Conservation (phyloP, 805 yeast genomes). For the Saturnispora quitensis region DNA sequence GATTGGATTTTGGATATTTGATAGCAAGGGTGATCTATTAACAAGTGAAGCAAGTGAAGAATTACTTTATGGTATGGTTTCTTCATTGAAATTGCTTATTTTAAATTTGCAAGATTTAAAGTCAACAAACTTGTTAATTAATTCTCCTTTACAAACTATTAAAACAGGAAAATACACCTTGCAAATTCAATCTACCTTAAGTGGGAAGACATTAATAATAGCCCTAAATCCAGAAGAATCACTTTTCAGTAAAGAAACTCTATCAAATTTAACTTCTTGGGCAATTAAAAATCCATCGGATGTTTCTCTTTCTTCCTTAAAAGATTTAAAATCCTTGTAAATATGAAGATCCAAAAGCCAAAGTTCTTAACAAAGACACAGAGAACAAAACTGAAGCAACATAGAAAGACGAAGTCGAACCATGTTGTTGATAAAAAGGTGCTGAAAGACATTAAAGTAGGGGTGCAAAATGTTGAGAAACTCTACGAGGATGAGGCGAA, state of each 20-base stretch:
- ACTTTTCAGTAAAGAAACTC: neutral
- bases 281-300: slow-evolving; percentile 6
- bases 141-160: slow-evolving; percentile 1
- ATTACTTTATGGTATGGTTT: slow-evolving; percentile 7
- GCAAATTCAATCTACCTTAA: slow-evolving; percentile 3
- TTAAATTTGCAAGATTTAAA: neutral
- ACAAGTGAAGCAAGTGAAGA: slow-evolving; percentile 1
- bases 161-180: slow-evolving; percentile 6
- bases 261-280: neutral
- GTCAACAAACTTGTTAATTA: neutral
- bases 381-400: neutral
- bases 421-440: neutral
- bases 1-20: slow-evolving; percentile 7
- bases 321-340: neutral
- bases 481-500: neutral
- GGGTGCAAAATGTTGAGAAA: neutral
- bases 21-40: neutral
- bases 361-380: slow-evolving; percentile 1
- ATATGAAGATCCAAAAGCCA: slow-evolving; percentile 1
- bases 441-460: neutral
- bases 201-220: slow-evolving; percentile 4
- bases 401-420: neutral
- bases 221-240: neutral
- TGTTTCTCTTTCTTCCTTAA: slow-evolving; percentile 5
- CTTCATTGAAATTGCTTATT: neutral